Evolutionary conservation across 495 filamentous ascomycete species (phyloP).

Genomic region (Pseudomonodictys pantanalensis): DNA sequence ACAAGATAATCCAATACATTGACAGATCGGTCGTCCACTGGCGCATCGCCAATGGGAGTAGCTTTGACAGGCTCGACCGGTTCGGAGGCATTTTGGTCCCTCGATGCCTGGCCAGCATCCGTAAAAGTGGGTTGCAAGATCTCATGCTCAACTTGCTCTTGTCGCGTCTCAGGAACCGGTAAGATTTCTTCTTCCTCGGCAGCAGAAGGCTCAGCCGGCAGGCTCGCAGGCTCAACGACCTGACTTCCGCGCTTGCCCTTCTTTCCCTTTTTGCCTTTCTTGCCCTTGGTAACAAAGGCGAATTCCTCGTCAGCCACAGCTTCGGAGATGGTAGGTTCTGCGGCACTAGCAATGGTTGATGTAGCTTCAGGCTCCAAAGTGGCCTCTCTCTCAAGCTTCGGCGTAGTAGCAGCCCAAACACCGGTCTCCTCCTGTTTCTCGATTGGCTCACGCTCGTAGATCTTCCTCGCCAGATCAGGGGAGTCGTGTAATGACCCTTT

Average conservation of each 20-base stretch:
- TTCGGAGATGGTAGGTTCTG: background rate
- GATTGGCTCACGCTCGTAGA: background rate
- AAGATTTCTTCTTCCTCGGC: background rate
- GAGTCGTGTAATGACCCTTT: slow-evolving; percentile 1
- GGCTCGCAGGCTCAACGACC: background rate
- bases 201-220: background rate
- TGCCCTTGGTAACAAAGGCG: slow-evolving; percentile 12
- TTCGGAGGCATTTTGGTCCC: background rate
- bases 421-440: background rate
- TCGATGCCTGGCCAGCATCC: background rate
- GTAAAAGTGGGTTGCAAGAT: slow-evolving; percentile 5
- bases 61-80: background rate
- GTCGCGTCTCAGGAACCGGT: background rate
- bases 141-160: slow-evolving; percentile 7
- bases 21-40: no score
- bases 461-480: slow-evolving; percentile 3
- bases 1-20: no score
- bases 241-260: slow-evolving; percentile 19
- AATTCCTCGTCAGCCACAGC: slow-evolving; percentile 6
- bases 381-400: slow-evolving; percentile 1
- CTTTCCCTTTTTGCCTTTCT: slow-evolving; percentile 38
- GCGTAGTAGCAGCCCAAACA: slow-evolving; percentile 19
- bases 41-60: background rate
- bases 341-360: background rate
- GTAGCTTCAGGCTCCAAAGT: background rate